These are phyloP conservation scores for Zasmidium citrigriseum DNA, from an alignment of 2,329 filamentous ascomycete genomes.

Conservation along the genomic window DNA sequence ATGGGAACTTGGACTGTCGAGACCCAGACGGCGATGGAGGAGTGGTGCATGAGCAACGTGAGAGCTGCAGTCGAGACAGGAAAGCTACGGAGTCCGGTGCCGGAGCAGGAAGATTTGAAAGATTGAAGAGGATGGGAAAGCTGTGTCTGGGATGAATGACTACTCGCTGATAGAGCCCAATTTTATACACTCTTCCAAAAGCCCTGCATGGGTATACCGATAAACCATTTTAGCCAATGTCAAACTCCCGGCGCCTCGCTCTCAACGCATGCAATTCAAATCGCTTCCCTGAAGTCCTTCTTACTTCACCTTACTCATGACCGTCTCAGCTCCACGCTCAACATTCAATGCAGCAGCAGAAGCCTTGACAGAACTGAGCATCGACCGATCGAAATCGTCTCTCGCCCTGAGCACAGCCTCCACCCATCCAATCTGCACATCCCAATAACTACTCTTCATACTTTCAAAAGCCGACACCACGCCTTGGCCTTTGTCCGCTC, in stretches of 20 bases:
- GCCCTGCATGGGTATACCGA: neutral
- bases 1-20: slow-evolving; percentile 83
- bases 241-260: neutral
- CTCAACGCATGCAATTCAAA: neutral
- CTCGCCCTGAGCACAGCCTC: slow-evolving; percentile 83
- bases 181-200: neutral
- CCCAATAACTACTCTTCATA: slow-evolving; percentile 89
- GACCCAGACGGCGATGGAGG: slow-evolving; percentile 66
- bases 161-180: neutral
- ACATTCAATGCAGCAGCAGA: slow-evolving; percentile 83
- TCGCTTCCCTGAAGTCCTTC: neutral
- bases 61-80: slow-evolving; percentile 62
- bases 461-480: slow-evolving; percentile 76
- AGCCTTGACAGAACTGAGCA: slow-evolving; percentile 86
- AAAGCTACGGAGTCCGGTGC: slow-evolving; percentile 32
- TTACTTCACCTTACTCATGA: slow-evolving; percentile 80
- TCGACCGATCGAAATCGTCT: slow-evolving; percentile 90
- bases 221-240: neutral
- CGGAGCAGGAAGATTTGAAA: slow-evolving; percentile 3
- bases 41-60: slow-evolving; percentile 73
- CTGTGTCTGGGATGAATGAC: neutral
- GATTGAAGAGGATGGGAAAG: neutral
- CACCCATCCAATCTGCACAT: slow-evolving; percentile 92
- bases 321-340: slow-evolving; percentile 79
- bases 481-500: slow-evolving; percentile 68